Evolutionary conservation across 768 basidiomycete genomes (phyloP), one percentile per base, ranked within the genome.

Genomic region (Mycena leptocephala): DNA sequence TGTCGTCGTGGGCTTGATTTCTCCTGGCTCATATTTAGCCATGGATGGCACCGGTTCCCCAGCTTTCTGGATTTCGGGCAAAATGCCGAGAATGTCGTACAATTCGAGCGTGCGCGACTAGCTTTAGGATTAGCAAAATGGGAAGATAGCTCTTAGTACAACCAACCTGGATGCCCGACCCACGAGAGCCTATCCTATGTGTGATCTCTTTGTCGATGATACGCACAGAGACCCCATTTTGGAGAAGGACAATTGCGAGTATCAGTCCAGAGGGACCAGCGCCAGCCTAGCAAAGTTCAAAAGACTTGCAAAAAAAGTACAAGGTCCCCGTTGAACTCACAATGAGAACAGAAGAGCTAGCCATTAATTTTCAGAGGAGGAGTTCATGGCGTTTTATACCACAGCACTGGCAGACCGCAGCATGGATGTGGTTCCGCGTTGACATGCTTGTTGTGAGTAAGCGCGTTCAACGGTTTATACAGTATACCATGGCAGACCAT

Each of bases 221-320:
- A 20, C 85, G 84, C 26, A 86, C 83, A 39, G 80, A 77, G 16
- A 87, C 73, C 8, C 82, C 83, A 35, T 83, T 83, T 18, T 80
- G 74, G 0, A 81, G 74, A 6, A 87, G 81, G 0, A 79, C 66
- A 14, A 85, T 75, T 2, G 86, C 87, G 46, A 80, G 76, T 39
- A 83, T 78, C 7, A 86, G 80, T 18, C 86, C 85, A 5, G 76
- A 18, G 14, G 78, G 76, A 11, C 78, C 79, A 20, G 79, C 79
- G 18, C 78, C 76, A 51, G 75, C 71, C 79, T 75, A 30, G 9
- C 7, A 41, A 46, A 46, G 16, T 46, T 20, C 43, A 18, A 6
- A 14, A 46, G 18, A 13, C 39, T 41, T 46, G 14, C n/a, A 1
- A 18, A 46, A 16, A 46, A 46, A 46, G 2, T 46, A 6, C 35